Conservation (phyloP, 1,284 basidiomycete genomes). For the Tetrapyrgos nigripes region DNA sequence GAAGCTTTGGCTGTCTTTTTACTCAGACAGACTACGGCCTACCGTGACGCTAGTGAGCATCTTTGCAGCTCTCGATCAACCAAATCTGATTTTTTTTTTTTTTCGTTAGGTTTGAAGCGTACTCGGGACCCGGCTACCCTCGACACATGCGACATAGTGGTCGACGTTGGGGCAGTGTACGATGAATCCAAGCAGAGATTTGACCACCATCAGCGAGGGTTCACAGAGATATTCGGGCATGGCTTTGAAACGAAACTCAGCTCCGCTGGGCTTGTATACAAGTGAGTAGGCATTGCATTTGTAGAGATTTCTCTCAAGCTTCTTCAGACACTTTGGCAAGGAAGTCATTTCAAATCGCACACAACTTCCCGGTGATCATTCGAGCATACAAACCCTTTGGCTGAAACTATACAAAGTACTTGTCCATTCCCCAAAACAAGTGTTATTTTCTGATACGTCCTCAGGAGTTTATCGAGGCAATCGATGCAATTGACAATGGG, state of each 20-base stretch:
- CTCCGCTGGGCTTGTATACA: conserved; percentile 94
- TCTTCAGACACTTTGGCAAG: conserved; percentile 86
- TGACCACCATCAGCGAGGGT: conserved; percentile 97
- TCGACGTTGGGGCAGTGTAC: conserved; percentile 96
- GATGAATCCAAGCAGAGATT: conserved; percentile 82
- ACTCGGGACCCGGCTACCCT: conserved; percentile 84
- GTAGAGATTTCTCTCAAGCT: conserved; percentile 1
- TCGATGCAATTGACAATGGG: conserved; percentile 98
- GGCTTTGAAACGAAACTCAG: conserved; percentile 90
- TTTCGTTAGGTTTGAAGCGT: conserved; percentile 70
- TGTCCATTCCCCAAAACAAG: background rate
- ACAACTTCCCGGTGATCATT: conserved; percentile 57
- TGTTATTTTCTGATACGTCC: conserved; percentile 2
- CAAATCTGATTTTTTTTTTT: background rate
- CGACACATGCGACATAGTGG: conserved; percentile 92
- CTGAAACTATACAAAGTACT: conserved; percentile 86
- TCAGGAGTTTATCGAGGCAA: conserved; percentile 91
- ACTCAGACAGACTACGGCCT: conserved; percentile 80
- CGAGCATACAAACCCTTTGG: conserved; percentile 80
- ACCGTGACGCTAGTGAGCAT: conserved; percentile 73
- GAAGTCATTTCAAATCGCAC: conserved; percentile 81
- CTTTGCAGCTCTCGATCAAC: background rate
- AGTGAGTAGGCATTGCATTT: conserved; percentile 54
- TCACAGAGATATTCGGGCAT: conserved; percentile 88
- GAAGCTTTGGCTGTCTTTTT: conserved; percentile 95